Evolutionary conservation across 2,329 filamentous ascomycete genomes (phyloP).

Genomic region (Epichloe festucae): DNA sequence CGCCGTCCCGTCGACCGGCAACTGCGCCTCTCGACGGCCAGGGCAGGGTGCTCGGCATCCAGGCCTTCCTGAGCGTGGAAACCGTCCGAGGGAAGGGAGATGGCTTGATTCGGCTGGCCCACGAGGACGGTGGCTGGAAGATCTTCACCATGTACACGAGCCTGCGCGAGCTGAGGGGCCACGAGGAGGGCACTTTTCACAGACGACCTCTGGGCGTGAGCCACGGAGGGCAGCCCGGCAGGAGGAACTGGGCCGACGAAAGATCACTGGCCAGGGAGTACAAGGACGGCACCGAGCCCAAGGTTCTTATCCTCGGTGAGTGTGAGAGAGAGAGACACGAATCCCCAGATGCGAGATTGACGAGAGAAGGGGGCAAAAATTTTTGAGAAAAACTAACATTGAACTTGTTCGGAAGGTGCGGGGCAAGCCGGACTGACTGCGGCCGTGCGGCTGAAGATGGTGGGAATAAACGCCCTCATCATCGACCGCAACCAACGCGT

Average conservation of each 20-base stretch:
- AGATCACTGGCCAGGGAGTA: constrained; percentile 35
- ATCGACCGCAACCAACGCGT: constrained; percentile 44
- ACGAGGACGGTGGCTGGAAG: constrained; percentile 38
- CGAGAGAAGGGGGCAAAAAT: too few species aligned
- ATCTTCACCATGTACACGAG: constrained; percentile 51
- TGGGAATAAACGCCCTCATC: constrained; percentile 41
- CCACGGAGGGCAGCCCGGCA: constrained; percentile 36
- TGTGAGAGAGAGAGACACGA: constrained; percentile 8
- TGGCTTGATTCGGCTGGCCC: constrained; percentile 41
- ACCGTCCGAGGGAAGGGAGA: constrained; percentile 40
- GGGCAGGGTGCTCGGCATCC: constrained; percentile 37
- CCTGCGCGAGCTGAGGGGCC: constrained; percentile 38
- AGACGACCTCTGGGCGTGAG: constrained; percentile 41
- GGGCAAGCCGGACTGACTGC: constrained; percentile 47
- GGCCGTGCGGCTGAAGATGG: constrained; percentile 46
- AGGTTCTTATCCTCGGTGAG: constrained; percentile 47
- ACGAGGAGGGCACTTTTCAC: constrained; percentile 34
- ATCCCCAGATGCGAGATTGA: too few species aligned
- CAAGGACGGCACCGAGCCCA: constrained; percentile 33
- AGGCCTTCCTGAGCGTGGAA: constrained; percentile 41
- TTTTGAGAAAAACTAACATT: not conserved
- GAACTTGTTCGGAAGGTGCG: constrained; percentile 26
- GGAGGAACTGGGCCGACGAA: constrained; percentile 48
- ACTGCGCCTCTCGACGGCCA: constrained; percentile 33
- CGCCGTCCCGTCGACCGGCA: constrained; percentile 29